Evolutionary conservation across 2,329 filamentous ascomycete species (phyloP), one percentile per base, ranked within the genome.

Genomic region (Boeremia lycopersici): DNA sequence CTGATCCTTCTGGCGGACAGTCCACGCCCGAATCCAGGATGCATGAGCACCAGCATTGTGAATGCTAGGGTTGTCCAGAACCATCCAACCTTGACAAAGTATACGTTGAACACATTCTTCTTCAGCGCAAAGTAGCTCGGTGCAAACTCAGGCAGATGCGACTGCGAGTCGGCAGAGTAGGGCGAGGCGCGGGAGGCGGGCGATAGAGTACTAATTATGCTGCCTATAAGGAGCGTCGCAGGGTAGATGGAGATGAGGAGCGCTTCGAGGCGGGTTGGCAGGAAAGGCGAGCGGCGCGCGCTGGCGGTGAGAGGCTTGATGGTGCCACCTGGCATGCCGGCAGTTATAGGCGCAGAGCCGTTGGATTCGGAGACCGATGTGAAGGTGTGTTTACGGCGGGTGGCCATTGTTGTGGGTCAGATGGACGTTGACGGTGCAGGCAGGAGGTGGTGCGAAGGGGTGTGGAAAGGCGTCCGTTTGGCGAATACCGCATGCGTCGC

Each of bases 11-110:
- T 75, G 58, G 31, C 73, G 54, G 65, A 70, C 28, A 70, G 65
- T 31, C 73, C 82, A 59, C 70, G 79, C 62, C 69, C 81, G 19
- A 81, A 78, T 23, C 78, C 78, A 1, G 89, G 86, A 69, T 96
- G 89, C 23, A 86, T 87, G 36, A 87, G 74, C 6, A 90, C 74
- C 57, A 96, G 91, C 13, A 84, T 74, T 30, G 84, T 76, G 68
- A 96, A 93, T 0, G 90, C 88, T 9, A 85, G 72, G 0, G 90
- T 92, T 28, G 91, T 87, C 95, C 95, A 99, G 44, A 88, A 84
- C 95, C 95, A 99, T 57, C 93, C 93, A 48, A 90, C 82, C 81
- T 99, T 99, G 69, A 99, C 95, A 71, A 98, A 99, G 67, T 92
- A 84, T 41, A 89, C 76, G 73, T 99, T 99, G 83, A 98, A 89